These are phyloP conservation scores for Fraxinus nigra DNA, from an alignment of 305 asterid species.

Conservation along the genomic window DNA sequence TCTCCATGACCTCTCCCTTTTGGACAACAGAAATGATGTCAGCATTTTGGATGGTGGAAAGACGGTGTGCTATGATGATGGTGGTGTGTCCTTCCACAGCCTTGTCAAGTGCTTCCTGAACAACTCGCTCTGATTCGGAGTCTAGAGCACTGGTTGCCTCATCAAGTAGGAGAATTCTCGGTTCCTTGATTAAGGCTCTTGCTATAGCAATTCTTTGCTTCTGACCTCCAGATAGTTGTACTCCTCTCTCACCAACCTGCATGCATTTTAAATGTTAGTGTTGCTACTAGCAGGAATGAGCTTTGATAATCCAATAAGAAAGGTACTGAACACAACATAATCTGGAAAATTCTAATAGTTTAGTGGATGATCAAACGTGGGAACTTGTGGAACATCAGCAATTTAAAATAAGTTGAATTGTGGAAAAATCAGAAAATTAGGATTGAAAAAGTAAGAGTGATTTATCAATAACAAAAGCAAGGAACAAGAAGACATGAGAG, in stretches of 20 bases:
- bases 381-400: background rate
- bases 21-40: conserved; percentile 74
- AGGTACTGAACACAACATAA: background rate
- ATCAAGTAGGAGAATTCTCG: conserved; percentile 82
- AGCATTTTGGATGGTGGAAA: conserved; percentile 82
- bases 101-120: conserved; percentile 86
- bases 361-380: background rate
- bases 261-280: background rate
- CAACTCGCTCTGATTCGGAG: conserved; percentile 76
- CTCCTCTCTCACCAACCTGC: conserved; percentile 98
- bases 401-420: background rate
- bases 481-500: background rate
- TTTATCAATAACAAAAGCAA: background rate
- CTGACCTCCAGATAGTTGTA: conserved; percentile 95
- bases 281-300: background rate
- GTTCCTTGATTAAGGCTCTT: conserved; percentile 78
- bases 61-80: conserved; percentile 83
- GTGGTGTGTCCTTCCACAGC: conserved; percentile 86
- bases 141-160: conserved; percentile 98
- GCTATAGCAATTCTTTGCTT: conserved; percentile 96
- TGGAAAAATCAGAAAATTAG: background rate
- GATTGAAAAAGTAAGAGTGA: background rate
- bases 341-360: background rate
- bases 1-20: conserved; percentile 61
- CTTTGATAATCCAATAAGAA: background rate